Evolutionary conservation across 148 eudicot species (phyloP).

Genomic region (Beta vulgaris): DNA sequence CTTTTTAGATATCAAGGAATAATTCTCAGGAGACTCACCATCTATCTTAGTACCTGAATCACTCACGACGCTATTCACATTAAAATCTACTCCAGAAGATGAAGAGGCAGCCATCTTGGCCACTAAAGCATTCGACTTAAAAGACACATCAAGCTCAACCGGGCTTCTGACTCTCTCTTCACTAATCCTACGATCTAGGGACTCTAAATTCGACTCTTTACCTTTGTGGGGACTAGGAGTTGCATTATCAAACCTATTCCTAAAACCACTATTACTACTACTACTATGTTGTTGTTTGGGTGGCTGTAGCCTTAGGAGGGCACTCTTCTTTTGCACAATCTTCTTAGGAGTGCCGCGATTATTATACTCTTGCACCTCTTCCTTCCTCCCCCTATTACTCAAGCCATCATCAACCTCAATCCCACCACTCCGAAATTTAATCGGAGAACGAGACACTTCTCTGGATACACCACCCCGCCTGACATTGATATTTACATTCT

Average conservation of each 20-base stretch:
- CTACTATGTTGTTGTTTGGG: slow-evolving; percentile 1
- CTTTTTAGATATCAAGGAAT: slow-evolving; percentile 18
- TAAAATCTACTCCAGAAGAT: slow-evolving; percentile 29
- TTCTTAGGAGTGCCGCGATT: slow-evolving; percentile 39
- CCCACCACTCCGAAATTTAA: slow-evolving; percentile 26
- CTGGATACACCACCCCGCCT: not conserved
- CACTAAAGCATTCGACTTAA: slow-evolving; percentile 68
- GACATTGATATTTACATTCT: slow-evolving; percentile 20
- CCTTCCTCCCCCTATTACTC: slow-evolving; percentile 31
- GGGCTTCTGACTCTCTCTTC: slow-evolving; percentile 48
- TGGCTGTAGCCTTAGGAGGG: slow-evolving; percentile 63
- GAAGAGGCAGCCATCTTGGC: slow-evolving; percentile 54
- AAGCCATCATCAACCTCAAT: slow-evolving; percentile 21
- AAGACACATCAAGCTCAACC: slow-evolving; percentile 70
- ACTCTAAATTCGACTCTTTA: slow-evolving; percentile 28
- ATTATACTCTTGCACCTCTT: slow-evolving; percentile 31
- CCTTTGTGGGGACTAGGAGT: slow-evolving; percentile 34
- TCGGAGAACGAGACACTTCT: slow-evolving; percentile 26
- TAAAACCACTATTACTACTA: slow-evolving; percentile 22
- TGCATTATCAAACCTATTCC: slow-evolving; percentile 37
- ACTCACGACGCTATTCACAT: slow-evolving; percentile 19
- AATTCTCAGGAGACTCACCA: slow-evolving; percentile 21
- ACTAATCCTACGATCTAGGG: slow-evolving; percentile 29
- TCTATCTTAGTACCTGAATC: slow-evolving; percentile 23
- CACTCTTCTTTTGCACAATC: slow-evolving; percentile 54